These are phyloP conservation scores for Xylaria sp. DNA, from an alignment of 2,329 filamentous ascomycete species.

Conservation along the genomic window DNA sequence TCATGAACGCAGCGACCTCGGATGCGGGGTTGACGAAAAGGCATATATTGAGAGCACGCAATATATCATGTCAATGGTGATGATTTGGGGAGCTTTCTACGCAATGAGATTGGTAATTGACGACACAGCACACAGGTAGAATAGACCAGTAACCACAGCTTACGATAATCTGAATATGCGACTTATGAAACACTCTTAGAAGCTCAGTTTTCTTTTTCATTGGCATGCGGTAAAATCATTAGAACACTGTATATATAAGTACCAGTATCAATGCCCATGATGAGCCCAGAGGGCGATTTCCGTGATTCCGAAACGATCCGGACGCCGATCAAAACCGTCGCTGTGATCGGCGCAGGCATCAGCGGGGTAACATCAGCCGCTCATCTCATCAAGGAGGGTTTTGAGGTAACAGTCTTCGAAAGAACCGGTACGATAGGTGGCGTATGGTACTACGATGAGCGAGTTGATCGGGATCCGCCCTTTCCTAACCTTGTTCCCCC, in stretches of 20 bases:
- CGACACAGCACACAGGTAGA: not conserved
- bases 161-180: not conserved
- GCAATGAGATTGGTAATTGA: conserved; percentile 33
- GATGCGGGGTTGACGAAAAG: conserved; percentile 9
- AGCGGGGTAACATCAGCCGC: conserved; percentile 72
- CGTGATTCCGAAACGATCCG: conserved; percentile 15
- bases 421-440: conserved; percentile 70
- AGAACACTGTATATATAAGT: not conserved
- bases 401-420: conserved; percentile 71
- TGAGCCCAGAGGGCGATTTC: conserved; percentile 16
- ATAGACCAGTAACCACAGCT: conserved; percentile 4
- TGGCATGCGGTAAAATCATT: not conserved
- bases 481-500: conserved; percentile 47
- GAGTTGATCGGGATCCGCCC: conserved; percentile 55
- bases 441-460: conserved; percentile 72
- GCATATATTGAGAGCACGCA: conserved; percentile 32
- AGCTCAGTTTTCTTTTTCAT: not conserved
- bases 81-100: conserved; percentile 21
- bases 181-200: not conserved
- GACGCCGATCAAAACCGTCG: conserved; percentile 54
- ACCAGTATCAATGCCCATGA: conserved; percentile 14
- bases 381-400: conserved; percentile 70
- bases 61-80: conserved; percentile 34
- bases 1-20: not conserved
- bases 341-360: conserved; percentile 73